Base-by-base conservation (phyloP, 352 stramenopile species). In the Pythium diclinum region DNA sequence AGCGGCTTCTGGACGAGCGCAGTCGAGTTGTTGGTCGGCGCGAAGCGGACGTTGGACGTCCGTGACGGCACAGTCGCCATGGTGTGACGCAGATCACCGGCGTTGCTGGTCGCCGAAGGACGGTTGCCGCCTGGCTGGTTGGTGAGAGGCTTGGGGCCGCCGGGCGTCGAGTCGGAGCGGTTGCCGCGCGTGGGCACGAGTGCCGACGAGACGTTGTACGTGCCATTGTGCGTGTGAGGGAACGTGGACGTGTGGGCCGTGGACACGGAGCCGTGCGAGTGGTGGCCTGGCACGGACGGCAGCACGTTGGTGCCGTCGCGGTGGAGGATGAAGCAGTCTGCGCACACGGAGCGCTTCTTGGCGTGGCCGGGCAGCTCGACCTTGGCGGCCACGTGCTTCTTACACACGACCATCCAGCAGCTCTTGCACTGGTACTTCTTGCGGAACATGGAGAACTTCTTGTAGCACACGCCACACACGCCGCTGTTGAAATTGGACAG, bases 371-470 rank as follows among this genome's bases (percentile, higher is more conserved):
- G 76, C 30, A 89, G 64, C 61, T 82, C 71, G 30, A 90, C 73
- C 62, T 89, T 91, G 25, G 82, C 82, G 16, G 79, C 80, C n/a
- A 92, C 81, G 70, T 92, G 83, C 69, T 89, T 87, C 63, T 88
- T 87, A 57, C 83, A 94, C 52, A 92, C 69, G 54, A 80, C 87
- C 38, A 81, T 77, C 52, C 83, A 85, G 58, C 85, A 94, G n/a
- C 72, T 76, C 67, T 90, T 91, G 79, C 85, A 94, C 66, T 90
- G 80, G 72, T 94, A 91, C 66, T 91, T 90, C 61, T 89, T 92
- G 65, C 85, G 85, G 67, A 94, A 94, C 74, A 94, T 79, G 14
- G 72, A 81, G 34, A 94, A 94, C 67, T 90, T 89, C 69, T 91
- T 91, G 78, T 92, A 89, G 73, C 85, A 94, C 3, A 94, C 82